Conservation (phyloP, 2,329 filamentous ascomycete species). For the Eutypella sp. region DNA sequence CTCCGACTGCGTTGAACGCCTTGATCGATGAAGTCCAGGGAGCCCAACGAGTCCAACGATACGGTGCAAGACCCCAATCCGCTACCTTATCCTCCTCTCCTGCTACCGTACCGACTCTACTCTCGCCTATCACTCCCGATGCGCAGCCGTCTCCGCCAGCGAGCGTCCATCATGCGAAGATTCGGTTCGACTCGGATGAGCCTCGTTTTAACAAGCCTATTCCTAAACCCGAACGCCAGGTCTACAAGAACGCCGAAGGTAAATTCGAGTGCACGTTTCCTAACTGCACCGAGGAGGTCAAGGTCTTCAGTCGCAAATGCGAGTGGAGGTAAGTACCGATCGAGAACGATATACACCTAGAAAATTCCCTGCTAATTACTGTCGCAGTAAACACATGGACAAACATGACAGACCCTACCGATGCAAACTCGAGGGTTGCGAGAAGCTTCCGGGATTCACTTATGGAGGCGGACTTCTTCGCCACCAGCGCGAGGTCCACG, state of each 20-base stretch:
- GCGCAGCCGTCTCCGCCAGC: background rate
- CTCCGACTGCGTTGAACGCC: no score
- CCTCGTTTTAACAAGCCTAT: constrained; percentile 41
- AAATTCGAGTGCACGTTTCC: constrained; percentile 63
- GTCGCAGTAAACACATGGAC: constrained; percentile 88
- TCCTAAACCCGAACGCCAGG: constrained; percentile 52
- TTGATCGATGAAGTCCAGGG: no score
- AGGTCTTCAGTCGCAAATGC: constrained; percentile 74
- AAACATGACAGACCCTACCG: constrained; percentile 94
- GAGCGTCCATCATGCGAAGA: background rate
- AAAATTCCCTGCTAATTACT: constrained; percentile 14
- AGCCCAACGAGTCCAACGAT: no score
- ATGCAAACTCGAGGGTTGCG: constrained; percentile 75
- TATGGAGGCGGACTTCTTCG: constrained; percentile 86
- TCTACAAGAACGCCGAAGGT: constrained; percentile 62
- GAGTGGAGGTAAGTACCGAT: constrained; percentile 92
- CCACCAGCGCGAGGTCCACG: constrained; percentile 91
- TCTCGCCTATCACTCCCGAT: no score
- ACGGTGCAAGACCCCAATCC: no score
- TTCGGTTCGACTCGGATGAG: constrained; percentile 10
- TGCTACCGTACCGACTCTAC: no score
- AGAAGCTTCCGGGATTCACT: constrained; percentile 89
- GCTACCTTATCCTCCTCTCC: no score
- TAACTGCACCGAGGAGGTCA: constrained; percentile 61
- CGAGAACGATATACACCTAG: constrained; percentile 6